Evolutionary conservation across 306 rosid species (phyloP), one percentile per base, ranked within the genome.

Genomic region (Rubus idaeus): DNA sequence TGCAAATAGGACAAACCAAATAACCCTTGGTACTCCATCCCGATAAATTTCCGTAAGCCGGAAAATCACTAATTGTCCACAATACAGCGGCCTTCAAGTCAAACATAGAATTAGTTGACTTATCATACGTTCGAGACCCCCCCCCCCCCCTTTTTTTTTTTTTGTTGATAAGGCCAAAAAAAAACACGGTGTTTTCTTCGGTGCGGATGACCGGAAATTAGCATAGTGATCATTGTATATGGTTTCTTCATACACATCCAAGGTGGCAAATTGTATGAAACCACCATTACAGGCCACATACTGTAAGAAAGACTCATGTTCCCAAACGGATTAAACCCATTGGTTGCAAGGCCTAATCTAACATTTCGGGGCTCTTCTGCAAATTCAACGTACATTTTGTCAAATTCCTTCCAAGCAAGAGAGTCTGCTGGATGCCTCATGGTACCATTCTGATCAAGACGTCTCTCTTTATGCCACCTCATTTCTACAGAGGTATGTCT

Each of bases 381-480:
- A 73, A 73, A 73, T 3, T 63, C 47, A 12, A 17, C 56, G 49
- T 56, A 42, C 23, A n/a, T 14, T 18, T 42, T 44, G 12, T 57
- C 68, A 20, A 73, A 21, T 17, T 21, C 18, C 35, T 42, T 57
- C 77, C 77, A 57, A 0, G 50, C 58, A 6, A 20, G 10, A 6
- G 58, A 1, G 20, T 70, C 44, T 10, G 74, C 74, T 10, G 60
- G 74, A 49, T 70, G 73, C 39, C 49, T 68, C 4, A 11, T 16
- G 8, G 10, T 58, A 30, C 75, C 46, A 1, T 50, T 61, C 30
- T 46, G 26, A 14, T 50, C 14, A 20, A 21, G 10, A 46, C 57
- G 73, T 2, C 6, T 69, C 11, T 46, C 57, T 20, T 46, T 21
- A 53, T 50, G 75, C 75, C 75, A 70, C 60, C 75, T 50, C 75